Conservation (phyloP, 148 eudicot genomes). For the Nepenthes gracilis region DNA sequence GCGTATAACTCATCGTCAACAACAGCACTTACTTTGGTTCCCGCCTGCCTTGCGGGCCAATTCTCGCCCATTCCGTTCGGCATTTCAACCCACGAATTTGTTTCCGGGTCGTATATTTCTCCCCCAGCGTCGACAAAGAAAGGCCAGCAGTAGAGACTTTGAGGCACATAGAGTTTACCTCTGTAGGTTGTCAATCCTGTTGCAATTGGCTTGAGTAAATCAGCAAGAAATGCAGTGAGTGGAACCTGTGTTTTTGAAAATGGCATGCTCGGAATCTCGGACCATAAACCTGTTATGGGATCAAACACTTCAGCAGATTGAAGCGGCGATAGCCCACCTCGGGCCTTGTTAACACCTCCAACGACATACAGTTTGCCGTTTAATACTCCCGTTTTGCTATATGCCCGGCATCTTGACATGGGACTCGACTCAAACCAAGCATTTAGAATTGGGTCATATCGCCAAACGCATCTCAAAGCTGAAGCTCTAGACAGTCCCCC, state of each 20-base stretch:
- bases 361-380: conserved; percentile 78
- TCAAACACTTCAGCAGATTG: conserved; percentile 89
- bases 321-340: conserved; percentile 70
- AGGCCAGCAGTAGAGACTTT: conserved; percentile 94
- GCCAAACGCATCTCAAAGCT: conserved; percentile 66
- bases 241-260: conserved; percentile 80
- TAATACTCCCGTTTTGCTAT: conserved; percentile 72
- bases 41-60: conserved; percentile 99
- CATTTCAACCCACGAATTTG: conserved; percentile 84
- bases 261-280: conserved; percentile 86
- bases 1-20: conserved; percentile 80
- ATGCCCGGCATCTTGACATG: conserved; percentile 75
- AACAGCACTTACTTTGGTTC: conserved; percentile 72
- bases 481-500: conserved; percentile 69
- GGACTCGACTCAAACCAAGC: conserved; percentile 63
- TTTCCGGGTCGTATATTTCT: conserved; percentile 84
- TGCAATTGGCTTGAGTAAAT: conserved; percentile 88
- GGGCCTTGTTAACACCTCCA: conserved; percentile 79
- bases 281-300: conserved; percentile 61
- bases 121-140: conserved; percentile 98
- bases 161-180: conserved; percentile 86
- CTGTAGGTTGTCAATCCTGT: conserved; percentile 84
- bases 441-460: conserved; percentile 64
- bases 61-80: conserved; percentile 96
- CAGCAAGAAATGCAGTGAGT: conserved; percentile 79